Conservation (phyloP, 805 yeast genomes). For the Blastobotrys muscicola region DNA sequence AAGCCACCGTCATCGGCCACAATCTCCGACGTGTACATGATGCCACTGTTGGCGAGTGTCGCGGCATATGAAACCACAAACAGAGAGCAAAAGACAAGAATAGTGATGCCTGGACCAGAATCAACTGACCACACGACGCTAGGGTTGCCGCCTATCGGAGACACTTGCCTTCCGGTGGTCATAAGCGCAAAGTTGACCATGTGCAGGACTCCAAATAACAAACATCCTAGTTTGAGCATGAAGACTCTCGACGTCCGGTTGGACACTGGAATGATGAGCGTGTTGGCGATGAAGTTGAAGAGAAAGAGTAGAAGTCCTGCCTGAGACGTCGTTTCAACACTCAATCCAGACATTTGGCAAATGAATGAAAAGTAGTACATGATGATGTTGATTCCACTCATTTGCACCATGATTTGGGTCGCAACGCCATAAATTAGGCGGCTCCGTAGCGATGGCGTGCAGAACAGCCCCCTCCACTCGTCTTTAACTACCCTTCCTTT, state of each 20-base stretch:
- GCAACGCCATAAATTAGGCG: constrained; percentile 3
- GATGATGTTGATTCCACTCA: constrained; percentile 11
- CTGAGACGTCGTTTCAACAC: neutral
- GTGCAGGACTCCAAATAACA: constrained; percentile 1
- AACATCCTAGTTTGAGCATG: neutral
- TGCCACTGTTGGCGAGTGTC: constrained; percentile 5
- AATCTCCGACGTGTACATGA: constrained; percentile 9
- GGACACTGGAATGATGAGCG: neutral
- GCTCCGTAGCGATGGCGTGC: neutral
- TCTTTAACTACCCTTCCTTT: neutral
- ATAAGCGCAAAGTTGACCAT: neutral
- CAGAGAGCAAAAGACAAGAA: constrained; percentile 8
- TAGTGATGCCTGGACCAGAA: neutral
- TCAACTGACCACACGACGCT: constrained; percentile 1
- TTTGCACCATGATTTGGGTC: constrained; percentile 8
- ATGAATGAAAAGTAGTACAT: constrained; percentile 8
- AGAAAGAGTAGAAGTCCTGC: constrained; percentile 1
- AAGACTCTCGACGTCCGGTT: neutral
- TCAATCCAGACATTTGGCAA: constrained; percentile 5
- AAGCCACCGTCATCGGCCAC: constrained; percentile 2
- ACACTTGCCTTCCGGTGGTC: neutral
- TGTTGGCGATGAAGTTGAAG: neutral
- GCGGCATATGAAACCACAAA: constrained; percentile 7
- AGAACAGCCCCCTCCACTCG: neutral
- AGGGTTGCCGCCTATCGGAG: neutral